Base-by-base conservation (phyloP, 805 yeast species). In the Yamadazyma paraphyllophila region DNA sequence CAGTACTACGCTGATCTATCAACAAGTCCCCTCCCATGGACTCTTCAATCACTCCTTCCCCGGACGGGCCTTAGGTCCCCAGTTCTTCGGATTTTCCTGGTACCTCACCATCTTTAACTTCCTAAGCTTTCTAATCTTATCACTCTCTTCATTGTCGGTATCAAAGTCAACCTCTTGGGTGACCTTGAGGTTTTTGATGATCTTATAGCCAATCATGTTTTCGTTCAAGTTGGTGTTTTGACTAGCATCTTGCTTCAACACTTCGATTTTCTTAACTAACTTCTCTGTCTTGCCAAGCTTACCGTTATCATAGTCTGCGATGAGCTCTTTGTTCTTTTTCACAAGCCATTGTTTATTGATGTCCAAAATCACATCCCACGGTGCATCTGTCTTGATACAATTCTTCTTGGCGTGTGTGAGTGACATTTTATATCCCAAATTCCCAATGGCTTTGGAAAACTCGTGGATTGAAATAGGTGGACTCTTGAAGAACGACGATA, bases 51-150 rank as follows among this genome's bases (percentile, higher is more conserved):
- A 11, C 14, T 37, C 24, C 30, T 37, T 37, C n/a, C 40, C 40
- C n/a, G 96, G 95, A 58, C 85, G 82, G 2, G 96, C 81, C 68
- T 86, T 88, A 31, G 98, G 99, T 1, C 99, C 99, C 99, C 99
- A 94, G 62, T 88, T 84, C 61, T 87, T 88, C 12, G 99, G 99
- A 59, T 91, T 92, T 59, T 83, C 90, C 62, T 91, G 99, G 65
- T 77, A 92, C 56, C 97, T 76, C 11, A 89, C 89, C 60, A 92
- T 80, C 65, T 89, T 89, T 47, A 88, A 75, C 51, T 79, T 82
- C 57, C 97, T 76, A 44, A 88, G 69, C 45, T 66, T 71, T 54
- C 80, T 81, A 45, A 90, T 67, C 40, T 69, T 74, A 14, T 69
- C 74, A 48, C 90, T 80, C 40, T 78, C 66, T 43, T 77, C 77